A percentile compares a stretch with the other conserved stretches of the same genome.
Evolutionary conservation across 768 basidiomycete species (phyloP).

Genomic region (Lactarius hengduanensis): DNA sequence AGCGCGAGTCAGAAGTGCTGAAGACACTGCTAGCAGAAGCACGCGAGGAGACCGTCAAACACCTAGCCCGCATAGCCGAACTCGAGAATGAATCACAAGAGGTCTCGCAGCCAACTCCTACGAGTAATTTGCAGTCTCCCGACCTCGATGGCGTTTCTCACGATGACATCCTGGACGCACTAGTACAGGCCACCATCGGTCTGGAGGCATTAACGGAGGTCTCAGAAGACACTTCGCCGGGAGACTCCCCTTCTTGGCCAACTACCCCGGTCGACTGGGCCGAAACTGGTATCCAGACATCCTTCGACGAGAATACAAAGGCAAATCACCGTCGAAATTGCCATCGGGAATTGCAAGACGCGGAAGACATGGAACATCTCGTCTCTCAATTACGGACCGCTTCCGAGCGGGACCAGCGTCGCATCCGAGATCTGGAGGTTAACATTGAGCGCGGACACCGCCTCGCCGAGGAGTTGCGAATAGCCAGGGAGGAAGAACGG

Average conservation of each 20-base stretch:
- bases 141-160: slow-evolving; percentile 11
- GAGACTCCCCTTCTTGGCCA: neutral
- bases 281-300: slow-evolving; percentile 18
- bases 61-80: slow-evolving; percentile 22
- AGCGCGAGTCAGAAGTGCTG: slow-evolving; percentile 16
- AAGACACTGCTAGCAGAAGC: slow-evolving; percentile 11
- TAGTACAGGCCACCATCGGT: slow-evolving; percentile 14
- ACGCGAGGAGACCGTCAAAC: slow-evolving; percentile 13
- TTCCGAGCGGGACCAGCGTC: slow-evolving; percentile 14
- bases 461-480: slow-evolving; percentile 16
- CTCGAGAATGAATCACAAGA: slow-evolving; percentile 20
- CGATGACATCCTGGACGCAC: slow-evolving; percentile 20
- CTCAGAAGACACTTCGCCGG: neutral
- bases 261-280: neutral
- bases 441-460: slow-evolving; percentile 13
- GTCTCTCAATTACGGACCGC: neutral
- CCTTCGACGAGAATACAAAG: neutral
- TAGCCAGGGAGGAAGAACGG: slow-evolving; percentile 8
- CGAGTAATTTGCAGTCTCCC: neutral
- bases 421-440: slow-evolving; percentile 20
- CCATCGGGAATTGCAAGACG: neutral
- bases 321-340: neutral
- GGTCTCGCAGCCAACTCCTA: neutral
- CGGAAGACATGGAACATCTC: neutral
- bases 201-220: slow-evolving; percentile 13